Evolutionary conservation across 257 asterid genomes (phyloP).

Genomic region (Euphrasia confusa): DNA sequence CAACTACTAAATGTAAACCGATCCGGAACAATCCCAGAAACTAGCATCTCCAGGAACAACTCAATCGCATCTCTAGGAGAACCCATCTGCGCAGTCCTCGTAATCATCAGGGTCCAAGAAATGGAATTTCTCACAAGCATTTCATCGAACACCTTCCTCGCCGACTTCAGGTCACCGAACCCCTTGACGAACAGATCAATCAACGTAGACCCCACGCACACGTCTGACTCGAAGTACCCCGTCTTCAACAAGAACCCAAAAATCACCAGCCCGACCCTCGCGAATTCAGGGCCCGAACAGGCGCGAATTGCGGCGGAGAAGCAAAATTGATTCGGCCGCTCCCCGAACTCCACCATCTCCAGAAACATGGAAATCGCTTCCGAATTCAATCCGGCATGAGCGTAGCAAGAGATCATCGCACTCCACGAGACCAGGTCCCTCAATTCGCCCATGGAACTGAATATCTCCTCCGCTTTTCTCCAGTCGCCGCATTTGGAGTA

Average conservation of each 20-base stretch:
- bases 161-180: conserved; percentile 52
- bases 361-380: conserved; percentile 51
- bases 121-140: conserved; percentile 75
- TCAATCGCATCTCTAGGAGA: conserved; percentile 38
- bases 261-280: conserved; percentile 49
- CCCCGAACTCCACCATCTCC: conserved; percentile 65
- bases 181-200: conserved; percentile 73
- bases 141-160: conserved; percentile 63
- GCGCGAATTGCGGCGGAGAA: conserved; percentile 72
- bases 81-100: conserved; percentile 64
- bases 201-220: conserved; percentile 82
- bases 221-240: conserved; percentile 73
- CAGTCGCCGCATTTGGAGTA: conserved; percentile 72
- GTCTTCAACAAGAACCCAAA: conserved; percentile 66
- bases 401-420: conserved; percentile 84
- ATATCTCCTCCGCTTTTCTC: conserved; percentile 54
- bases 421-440: conserved; percentile 89
- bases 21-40: conserved; percentile 56
- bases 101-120: conserved; percentile 83
- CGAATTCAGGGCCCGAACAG: conserved; percentile 47
- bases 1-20: conserved; percentile 69
- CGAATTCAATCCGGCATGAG: conserved; percentile 39
- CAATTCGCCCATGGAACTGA: conserved; percentile 47
- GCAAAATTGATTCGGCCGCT: conserved; percentile 71
- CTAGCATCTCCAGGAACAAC: conserved; percentile 59